phyloP scores from a whole-genome alignment of 352 stramenopile species.

The Phytopythium boreale region DNA sequence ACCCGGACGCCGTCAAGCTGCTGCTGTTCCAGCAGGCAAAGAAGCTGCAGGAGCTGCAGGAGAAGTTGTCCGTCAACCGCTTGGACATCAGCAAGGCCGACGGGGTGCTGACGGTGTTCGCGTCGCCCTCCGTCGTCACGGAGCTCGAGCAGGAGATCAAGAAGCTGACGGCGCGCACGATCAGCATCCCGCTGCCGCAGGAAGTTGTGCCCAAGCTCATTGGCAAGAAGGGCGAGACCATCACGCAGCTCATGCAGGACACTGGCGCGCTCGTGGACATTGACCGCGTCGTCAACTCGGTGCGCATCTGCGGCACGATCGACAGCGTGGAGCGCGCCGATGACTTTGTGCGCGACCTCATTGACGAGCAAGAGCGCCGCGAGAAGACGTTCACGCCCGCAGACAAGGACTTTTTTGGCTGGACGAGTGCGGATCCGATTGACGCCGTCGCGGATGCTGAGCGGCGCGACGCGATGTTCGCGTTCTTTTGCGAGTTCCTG shows the following conservation, averaged over 20 bases:
- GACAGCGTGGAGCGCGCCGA: conserved; percentile 55
- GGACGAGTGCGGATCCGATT: conserved; percentile 1
- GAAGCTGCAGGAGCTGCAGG: conserved; percentile 56
- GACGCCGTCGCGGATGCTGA: conserved; percentile 6
- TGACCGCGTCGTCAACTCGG: conserved; percentile 71
- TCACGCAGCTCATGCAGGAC: conserved; percentile 83
- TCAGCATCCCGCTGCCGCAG: conserved; percentile 57
- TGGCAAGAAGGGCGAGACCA: conserved; percentile 82
- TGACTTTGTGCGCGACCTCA: conserved; percentile 56
- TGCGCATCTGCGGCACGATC: conserved; percentile 56
- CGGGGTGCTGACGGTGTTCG: conserved; percentile 54
- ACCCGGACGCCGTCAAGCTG: conserved; percentile 75
- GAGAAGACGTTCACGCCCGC: conserved; percentile 47
- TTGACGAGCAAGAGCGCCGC: conserved; percentile 60
- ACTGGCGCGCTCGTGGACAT: conserved; percentile 72
- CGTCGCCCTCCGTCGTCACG: conserved; percentile 47
- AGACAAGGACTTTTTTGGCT: conserved; percentile 41
- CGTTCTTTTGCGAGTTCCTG: conserved; percentile 77
- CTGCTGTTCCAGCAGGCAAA: conserved; percentile 76
- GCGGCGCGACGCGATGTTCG: conserved; percentile 52
- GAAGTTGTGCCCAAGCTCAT: conserved; percentile 84
- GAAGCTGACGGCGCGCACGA: conserved; percentile 46
- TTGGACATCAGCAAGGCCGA: conserved; percentile 70
- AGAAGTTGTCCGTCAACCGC: conserved; percentile 53
- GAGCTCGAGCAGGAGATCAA: conserved; percentile 54